Base-by-base conservation (phyloP, 257 asterid species). In the Cinchona pubescens region DNA sequence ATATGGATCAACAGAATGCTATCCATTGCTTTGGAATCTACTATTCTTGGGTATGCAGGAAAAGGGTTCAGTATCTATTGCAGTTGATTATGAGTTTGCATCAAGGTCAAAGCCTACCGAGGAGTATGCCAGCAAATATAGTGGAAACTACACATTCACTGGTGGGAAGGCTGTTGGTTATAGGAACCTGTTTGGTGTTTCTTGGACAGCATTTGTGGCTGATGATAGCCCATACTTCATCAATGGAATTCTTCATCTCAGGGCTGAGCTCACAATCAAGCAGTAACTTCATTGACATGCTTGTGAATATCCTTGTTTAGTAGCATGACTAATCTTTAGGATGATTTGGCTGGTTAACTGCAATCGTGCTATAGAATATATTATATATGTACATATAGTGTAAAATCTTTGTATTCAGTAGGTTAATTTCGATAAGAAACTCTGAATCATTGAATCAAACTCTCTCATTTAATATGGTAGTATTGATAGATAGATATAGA, bases 31-130 rank as follows among this genome's bases (percentile, higher is more conserved):
- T 94, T 27, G 97, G 97, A 69, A 85, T 94, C 66, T n/a, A n/a
- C n/a, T n/a, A n/a, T 94, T 94, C 76, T 71, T 94, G 75, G 95
- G 97, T 0, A 92, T 89, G 97, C 94, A 87, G 66, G 96, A 90
- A 81, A 88, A 87, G 84, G 94, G 92, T 2, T 80, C 89, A 0
- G 92, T 79, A 2, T 72, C 90, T 1, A 85, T 86, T 58, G 81
- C 91, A 0, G 97, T 94, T 3, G 97, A 92, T 75, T 88, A 86
- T 18, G 94, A 93, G 87, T 89, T 90, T 78, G 86, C 97, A 4
- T 82, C 87, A 16, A 84, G 96, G 76, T 80, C 79, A 51, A 90
- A 81, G 75, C 89, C 94, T 0, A 58, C 74, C 0, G 93, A 88
- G 78, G 91, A 90, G 23, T 91, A 83, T 38, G 82, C 77, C 64